A percentile compares a stretch with the other conserved stretches of the same genome.
phyloP scores from a whole-genome alignment of 2,329 filamentous ascomycete species.

The Colletotrichum falcatum region DNA sequence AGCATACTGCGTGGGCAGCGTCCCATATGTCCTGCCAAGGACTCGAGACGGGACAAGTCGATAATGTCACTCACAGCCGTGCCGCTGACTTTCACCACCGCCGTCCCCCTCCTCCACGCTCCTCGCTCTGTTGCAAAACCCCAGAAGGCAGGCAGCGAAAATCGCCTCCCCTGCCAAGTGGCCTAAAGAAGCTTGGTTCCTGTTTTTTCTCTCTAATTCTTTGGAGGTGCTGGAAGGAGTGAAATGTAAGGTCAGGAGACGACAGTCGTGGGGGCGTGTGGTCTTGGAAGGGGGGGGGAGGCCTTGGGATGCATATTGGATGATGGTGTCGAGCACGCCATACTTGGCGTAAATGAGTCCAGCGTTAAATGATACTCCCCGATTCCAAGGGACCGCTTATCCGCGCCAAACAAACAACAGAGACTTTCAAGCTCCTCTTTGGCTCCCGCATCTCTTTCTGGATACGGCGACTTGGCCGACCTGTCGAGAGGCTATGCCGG shows the following conservation, averaged over 20 bases:
- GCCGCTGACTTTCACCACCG: slow-evolving; percentile 13
- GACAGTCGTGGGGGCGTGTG: background rate
- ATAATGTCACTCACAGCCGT: slow-evolving; percentile 14
- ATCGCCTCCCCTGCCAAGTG: background rate
- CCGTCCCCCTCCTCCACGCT: background rate
- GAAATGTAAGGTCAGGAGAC: background rate
- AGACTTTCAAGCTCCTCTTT: background rate
- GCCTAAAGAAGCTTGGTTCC: background rate
- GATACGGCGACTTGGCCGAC: background rate
- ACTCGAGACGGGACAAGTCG: slow-evolving; percentile 29
- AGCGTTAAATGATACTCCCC: slow-evolving; percentile 27
- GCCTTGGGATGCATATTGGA: slow-evolving; percentile 35
- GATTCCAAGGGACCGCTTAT: slow-evolving; percentile 9
- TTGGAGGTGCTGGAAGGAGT: background rate
- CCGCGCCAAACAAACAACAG: slow-evolving; percentile 33
- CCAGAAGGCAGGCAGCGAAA: background rate
- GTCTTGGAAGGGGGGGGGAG: background rate
- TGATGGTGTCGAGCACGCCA: slow-evolving; percentile 40
- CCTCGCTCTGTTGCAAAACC: background rate
- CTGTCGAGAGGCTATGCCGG: background rate
- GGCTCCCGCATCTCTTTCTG: slow-evolving; percentile 12
- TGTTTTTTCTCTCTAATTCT: slow-evolving; percentile 15
- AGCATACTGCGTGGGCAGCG: slow-evolving; percentile 17
- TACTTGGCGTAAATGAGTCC: slow-evolving; percentile 40
- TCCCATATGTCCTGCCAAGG: slow-evolving; percentile 25